Percentiles rank a stretch among this genome's conserved stretches.
These are phyloP conservation scores for Calonectria pseudoturangicola DNA, from an alignment of 2,329 filamentous ascomycete species.

Conservation along the genomic window DNA sequence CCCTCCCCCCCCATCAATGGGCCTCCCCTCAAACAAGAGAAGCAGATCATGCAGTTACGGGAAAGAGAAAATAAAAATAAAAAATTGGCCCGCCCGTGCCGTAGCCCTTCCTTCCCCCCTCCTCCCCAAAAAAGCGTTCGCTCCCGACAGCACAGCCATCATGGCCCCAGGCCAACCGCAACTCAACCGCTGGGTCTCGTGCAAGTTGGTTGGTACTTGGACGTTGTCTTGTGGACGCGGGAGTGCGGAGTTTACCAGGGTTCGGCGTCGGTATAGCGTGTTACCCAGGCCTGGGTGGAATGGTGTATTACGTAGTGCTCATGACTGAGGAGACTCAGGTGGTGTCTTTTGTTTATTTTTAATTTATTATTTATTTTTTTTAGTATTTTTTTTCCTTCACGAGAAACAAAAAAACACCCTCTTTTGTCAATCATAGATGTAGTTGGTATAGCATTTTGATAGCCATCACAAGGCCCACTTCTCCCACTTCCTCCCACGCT, in stretches of 20 bases:
- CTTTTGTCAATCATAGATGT: neutral
- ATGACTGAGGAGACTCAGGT: neutral
- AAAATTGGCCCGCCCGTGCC: conserved; percentile 7
- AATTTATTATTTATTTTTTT: neutral
- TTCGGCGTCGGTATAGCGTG: neutral
- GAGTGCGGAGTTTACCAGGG: conserved; percentile 13
- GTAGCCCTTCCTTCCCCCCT: neutral
- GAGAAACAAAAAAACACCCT: neutral
- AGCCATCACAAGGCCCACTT: conserved; percentile 25
- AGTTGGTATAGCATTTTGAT: conserved; percentile 9
- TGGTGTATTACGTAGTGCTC: conserved; percentile 15
- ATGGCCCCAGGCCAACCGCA: conserved; percentile 18
- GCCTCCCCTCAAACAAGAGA: neutral
- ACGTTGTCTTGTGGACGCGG: conserved; percentile 15
- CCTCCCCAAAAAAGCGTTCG: neutral
- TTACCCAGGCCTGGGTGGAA: conserved; percentile 4
- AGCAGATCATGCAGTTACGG: neutral
- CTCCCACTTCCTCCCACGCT: neutral
- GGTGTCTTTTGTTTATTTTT: neutral
- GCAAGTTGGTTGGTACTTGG: conserved; percentile 14
- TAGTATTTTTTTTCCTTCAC: neutral
- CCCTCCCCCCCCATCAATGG: neutral
- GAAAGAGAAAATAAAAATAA: neutral
- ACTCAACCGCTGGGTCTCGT: conserved; percentile 14
- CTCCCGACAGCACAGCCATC: conserved; percentile 1